phyloP scores from a whole-genome alignment of 371 early-diverging fungal species.

The Syncephalastrum monosporum region DNA sequence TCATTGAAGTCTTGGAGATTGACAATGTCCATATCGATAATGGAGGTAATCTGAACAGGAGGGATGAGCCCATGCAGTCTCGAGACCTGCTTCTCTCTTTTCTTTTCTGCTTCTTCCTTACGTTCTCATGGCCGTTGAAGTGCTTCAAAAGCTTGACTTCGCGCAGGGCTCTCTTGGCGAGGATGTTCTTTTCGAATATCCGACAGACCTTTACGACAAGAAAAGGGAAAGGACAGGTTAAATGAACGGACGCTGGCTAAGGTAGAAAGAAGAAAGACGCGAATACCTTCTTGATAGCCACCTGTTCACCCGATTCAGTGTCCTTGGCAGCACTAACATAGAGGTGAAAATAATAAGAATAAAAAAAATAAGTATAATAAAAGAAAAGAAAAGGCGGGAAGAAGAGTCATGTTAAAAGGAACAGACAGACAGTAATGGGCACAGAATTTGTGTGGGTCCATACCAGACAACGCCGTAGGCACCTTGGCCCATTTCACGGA shows the following conservation, averaged over 20 bases:
- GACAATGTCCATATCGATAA: conserved; percentile 60
- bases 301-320: conserved; percentile 76
- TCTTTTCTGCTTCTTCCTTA: conserved; percentile 26
- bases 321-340: conserved; percentile 73
- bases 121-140: conserved; percentile 91
- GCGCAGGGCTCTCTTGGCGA: conserved; percentile 84
- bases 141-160: conserved; percentile 88
- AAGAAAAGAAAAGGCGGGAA: too few relatives aligned
- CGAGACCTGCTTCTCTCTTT: not conserved
- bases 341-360: not conserved
- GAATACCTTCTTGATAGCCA: conserved; percentile 91
- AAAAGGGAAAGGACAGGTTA: not conserved
- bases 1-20: conserved; percentile 75
- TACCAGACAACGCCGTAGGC: conserved; percentile 70
- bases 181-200: conserved; percentile 78
- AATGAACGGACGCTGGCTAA: not conserved
- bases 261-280: not conserved
- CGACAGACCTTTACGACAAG: conserved; percentile 34
- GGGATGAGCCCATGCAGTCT: not conserved
- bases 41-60: conserved; percentile 73
- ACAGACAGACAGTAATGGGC: not conserved
- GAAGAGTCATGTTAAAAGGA: conserved; percentile 1
- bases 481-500: conserved; percentile 89
- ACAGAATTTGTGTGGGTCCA: not conserved
- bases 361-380: too few relatives aligned